Conservation (phyloP, 2,329 filamentous ascomycete genomes). For the Echinosphaeria canescens region DNA sequence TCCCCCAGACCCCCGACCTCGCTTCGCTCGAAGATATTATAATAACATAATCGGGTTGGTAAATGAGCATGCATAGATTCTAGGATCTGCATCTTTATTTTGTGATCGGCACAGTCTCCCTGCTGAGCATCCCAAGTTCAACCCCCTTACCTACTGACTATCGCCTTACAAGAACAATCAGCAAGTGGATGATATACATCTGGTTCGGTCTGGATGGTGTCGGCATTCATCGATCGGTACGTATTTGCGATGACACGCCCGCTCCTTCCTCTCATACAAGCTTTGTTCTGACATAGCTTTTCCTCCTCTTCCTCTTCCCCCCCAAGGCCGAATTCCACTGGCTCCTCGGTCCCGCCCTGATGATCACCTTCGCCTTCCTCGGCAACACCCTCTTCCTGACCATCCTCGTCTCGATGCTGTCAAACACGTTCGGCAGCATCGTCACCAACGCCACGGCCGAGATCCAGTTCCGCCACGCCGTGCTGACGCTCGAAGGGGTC, state of each 20-base stretch:
- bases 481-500: constrained; percentile 68
- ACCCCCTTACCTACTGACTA: too few species aligned
- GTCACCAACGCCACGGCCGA: constrained; percentile 60
- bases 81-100: too few species aligned
- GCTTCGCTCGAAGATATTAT: too few species aligned
- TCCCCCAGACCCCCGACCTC: too few species aligned
- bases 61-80: too few species aligned
- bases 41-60: too few species aligned
- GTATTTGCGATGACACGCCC: too few species aligned
- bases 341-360: constrained; percentile 57
- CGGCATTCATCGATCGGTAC: constrained; percentile 31
- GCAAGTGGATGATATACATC: constrained; percentile 85
- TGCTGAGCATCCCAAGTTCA: too few species aligned
- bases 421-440: constrained; percentile 64
- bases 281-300: constrained; percentile 3
- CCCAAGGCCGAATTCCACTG: constrained; percentile 49
- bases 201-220: constrained; percentile 74
- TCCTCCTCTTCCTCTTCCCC: too few species aligned
- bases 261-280: neutral
- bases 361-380: constrained; percentile 69
- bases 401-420: constrained; percentile 70
- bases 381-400: constrained; percentile 81
- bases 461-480: constrained; percentile 62
- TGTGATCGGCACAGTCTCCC: too few species aligned
- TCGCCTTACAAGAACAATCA: constrained; percentile 54